A percentile compares a stretch with the other conserved stretches of the same genome.
phyloP scores from a whole-genome alignment of 164 flowering plant species.

The Liriodendron chinense region DNA sequence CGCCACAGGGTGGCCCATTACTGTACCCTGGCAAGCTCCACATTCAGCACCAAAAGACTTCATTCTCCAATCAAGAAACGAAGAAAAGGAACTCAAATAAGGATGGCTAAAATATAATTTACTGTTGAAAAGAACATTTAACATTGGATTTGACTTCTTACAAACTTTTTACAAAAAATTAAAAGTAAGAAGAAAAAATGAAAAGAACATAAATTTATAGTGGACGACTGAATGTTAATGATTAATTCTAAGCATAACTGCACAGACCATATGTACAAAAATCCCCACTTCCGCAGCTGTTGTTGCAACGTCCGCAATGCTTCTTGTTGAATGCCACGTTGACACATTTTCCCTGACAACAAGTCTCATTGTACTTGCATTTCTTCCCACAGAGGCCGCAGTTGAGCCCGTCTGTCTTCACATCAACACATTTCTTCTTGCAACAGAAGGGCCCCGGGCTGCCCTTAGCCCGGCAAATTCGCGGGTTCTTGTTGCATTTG shows the following conservation, averaged over 20 bases:
- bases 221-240: too few species aligned
- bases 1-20: too few species aligned
- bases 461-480: slow-evolving; percentile 19
- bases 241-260: slow-evolving; percentile 22
- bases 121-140: too few species aligned
- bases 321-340: slow-evolving; percentile 15
- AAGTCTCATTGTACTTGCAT: slow-evolving; percentile 25
- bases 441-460: slow-evolving; percentile 30
- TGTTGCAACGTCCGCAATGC: slow-evolving; percentile 32
- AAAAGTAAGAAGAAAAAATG: too few species aligned
- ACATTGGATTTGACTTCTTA: too few species aligned
- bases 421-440: slow-evolving; percentile 25
- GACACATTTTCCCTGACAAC: slow-evolving; percentile 33
- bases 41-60: too few species aligned
- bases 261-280: slow-evolving; percentile 29
- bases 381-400: slow-evolving; percentile 33
- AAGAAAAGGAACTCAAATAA: too few species aligned
- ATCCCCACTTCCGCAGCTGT: slow-evolving; percentile 22
- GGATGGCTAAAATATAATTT: too few species aligned
- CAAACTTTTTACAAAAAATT: too few species aligned
- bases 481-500: slow-evolving; percentile 19
- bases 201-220: too few species aligned
- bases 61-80: too few species aligned
- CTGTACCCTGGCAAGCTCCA: too few species aligned
- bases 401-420: slow-evolving; percentile 18